Evolutionary conservation across 306 rosid species (phyloP).

Genomic region (Trifolium fragiferum): DNA sequence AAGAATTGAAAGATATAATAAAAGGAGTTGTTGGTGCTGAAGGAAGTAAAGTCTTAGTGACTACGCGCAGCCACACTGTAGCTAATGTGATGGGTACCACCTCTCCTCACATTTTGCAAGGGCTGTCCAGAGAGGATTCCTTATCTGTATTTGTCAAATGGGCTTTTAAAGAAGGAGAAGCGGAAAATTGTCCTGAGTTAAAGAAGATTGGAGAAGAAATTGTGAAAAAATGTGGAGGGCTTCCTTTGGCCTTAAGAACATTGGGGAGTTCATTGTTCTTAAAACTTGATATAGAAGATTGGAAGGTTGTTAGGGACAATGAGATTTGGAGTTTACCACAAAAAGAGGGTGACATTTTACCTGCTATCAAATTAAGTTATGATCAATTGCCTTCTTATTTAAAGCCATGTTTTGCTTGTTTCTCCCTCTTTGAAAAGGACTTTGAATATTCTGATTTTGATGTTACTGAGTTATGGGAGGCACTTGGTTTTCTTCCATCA

Average conservation of each 20-base stretch:
- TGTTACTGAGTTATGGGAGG: constrained; percentile 32
- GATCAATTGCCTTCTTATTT: constrained; percentile 46
- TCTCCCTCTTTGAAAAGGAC: constrained; percentile 35
- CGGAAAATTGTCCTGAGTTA: constrained; percentile 16
- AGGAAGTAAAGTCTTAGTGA: constrained; percentile 40
- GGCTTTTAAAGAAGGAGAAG: constrained; percentile 46
- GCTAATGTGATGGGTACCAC: neutral
- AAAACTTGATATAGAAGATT: neutral
- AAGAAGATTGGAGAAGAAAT: neutral
- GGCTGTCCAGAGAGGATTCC: neutral
- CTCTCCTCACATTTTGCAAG: neutral
- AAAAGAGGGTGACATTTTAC: constrained; percentile 29
- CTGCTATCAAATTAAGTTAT: constrained; percentile 45
- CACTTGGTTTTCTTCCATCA: constrained; percentile 42
- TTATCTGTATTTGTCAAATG: constrained; percentile 38
- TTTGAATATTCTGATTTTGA: neutral
- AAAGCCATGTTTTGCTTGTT: constrained; percentile 46
- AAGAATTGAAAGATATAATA: neutral
- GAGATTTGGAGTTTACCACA: constrained; percentile 49
- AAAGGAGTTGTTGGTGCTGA: neutral
- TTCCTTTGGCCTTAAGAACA: constrained; percentile 50
- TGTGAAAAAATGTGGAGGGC: constrained; percentile 43
- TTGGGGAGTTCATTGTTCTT: constrained; percentile 27
- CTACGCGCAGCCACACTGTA: constrained; percentile 10
- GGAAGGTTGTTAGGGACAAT: constrained; percentile 23